These are phyloP conservation scores for Zelopaecilomyces penicillatus DNA, from an alignment of 2,329 filamentous ascomycete species.

Conservation along the genomic window DNA sequence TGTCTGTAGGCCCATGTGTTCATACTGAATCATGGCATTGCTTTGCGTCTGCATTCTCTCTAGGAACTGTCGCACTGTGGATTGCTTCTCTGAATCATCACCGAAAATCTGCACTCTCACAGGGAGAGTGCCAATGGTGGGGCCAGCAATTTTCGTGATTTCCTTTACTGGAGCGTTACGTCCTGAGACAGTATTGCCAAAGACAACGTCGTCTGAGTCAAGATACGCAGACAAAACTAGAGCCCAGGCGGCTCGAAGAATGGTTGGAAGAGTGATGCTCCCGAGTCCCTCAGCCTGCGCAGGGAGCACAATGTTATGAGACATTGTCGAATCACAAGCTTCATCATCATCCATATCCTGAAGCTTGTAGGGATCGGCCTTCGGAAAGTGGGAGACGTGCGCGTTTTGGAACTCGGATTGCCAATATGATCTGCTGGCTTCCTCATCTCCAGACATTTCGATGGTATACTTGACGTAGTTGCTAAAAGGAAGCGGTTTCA, in stretches of 20 bases:
- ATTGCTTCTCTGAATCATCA: not conserved
- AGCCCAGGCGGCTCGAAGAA: slow-evolving; percentile 35
- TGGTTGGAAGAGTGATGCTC: slow-evolving; percentile 4
- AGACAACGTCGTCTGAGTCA: slow-evolving; percentile 29
- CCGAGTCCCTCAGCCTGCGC: no score
- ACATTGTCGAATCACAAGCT: no score
- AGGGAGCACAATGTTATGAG: no score
- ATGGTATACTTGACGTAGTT: not conserved
- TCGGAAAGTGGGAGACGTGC: no score
- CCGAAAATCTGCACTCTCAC: not conserved
- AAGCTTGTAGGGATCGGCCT: no score
- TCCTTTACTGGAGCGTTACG: slow-evolving; percentile 16
- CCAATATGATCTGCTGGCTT: no score
- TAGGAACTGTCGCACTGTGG: not conserved
- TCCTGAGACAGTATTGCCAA: slow-evolving; percentile 35
- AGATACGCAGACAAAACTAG: slow-evolving; percentile 41
- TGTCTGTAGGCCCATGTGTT: slow-evolving; percentile 7
- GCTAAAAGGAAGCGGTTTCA: not conserved
- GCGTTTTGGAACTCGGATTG: no score
- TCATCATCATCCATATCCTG: no score
- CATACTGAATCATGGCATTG: slow-evolving; percentile 4
- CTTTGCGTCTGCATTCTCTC: not conserved
- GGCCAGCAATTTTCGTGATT: slow-evolving; percentile 9
- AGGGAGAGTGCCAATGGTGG: not conserved
- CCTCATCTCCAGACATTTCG: no score